Percentiles rank a stretch among this genome's conserved stretches.
Evolutionary conservation across 352 stramenopile genomes (phyloP).

Genomic region (Phytophthora ramorum): DNA sequence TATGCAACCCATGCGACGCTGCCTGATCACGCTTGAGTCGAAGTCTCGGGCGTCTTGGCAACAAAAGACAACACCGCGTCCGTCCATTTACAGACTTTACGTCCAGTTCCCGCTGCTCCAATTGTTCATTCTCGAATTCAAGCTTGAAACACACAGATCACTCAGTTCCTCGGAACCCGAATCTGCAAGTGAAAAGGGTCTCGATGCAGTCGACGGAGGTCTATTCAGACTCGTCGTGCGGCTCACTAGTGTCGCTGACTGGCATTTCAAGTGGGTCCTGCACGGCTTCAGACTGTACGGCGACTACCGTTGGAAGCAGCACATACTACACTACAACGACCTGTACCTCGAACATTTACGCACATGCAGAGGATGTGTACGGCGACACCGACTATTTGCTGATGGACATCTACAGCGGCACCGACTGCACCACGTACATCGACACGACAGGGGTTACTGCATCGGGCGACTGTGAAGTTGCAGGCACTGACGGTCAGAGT

Average conservation of each 20-base stretch:
- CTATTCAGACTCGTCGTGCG: conserved; percentile 41
- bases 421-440: conserved; percentile 32
- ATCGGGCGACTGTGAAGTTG: conserved; percentile 29
- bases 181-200: not conserved
- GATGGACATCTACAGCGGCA: conserved; percentile 32
- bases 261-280: conserved; percentile 17
- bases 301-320: conserved; percentile 13
- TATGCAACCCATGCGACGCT: conserved; percentile 39
- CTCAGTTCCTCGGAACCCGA: not conserved
- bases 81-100: conserved; percentile 5
- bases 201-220: conserved; percentile 38
- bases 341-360: conserved; percentile 31
- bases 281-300: conserved; percentile 12
- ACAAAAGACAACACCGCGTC: conserved; percentile 1
- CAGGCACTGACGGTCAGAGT: conserved; percentile 23
- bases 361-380: conserved; percentile 27
- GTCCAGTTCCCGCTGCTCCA: not conserved
- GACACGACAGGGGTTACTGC: conserved; percentile 22
- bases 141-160: conserved; percentile 9
- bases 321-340: conserved; percentile 34
- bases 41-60: conserved; percentile 8
- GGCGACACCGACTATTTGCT: conserved; percentile 27
- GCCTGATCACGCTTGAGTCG: conserved; percentile 27
- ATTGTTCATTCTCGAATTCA: conserved; percentile 29
- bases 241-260: conserved; percentile 21